Evolutionary conservation across 192 early-diverging fungal genomes (phyloP), one percentile per base, ranked within the genome.

Genomic region (Kickxella alabastrina): DNA sequence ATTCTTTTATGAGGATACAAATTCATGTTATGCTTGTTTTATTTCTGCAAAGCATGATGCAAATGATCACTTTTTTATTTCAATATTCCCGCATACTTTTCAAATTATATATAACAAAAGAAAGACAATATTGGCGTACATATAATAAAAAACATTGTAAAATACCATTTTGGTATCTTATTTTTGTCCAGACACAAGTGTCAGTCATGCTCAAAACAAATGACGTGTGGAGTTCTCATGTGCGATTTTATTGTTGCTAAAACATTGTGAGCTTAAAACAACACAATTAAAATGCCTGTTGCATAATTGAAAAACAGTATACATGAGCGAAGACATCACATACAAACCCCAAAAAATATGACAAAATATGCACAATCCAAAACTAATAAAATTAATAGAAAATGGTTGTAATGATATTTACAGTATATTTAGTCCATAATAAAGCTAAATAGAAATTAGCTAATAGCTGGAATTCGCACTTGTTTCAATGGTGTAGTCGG

Each of bases 11-110:
- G 14, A 5, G 18, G 18, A 38, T 17, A 38, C 8, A 38, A 38
- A 38, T 13, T 38, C 14, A 38, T 0, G n/a, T 38, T n/a, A n/a
- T n/a, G n/a, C n/a, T n/a, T n/a, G n/a, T n/a, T n/a, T n/a, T n/a
- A n/a, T n/a, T n/a, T n/a, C n/a, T n/a, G n/a, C n/a, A n/a, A n/a
- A n/a, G n/a, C n/a, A n/a, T n/a, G n/a, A n/a, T n/a, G n/a, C n/a
- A n/a, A n/a, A n/a, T n/a, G n/a, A n/a, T n/a, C n/a, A n/a, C n/a
- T 38, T 38, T 38, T 10, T 38, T 38, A 17, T 38, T 38, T 38
- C 6, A 38, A 38, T 13, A 38, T 17, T 7, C 18, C n/a, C 18
- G n/a, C 18, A 38, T 38, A 17, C 18, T 13, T 17, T 13, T 17
- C 18, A 38, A 38, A 38, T 17, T 38, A 38, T 4, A 38, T 38